Evolutionary conservation across 2,329 filamentous ascomycete species (phyloP).

Genomic region (Xylariomycetidae sp.): DNA sequence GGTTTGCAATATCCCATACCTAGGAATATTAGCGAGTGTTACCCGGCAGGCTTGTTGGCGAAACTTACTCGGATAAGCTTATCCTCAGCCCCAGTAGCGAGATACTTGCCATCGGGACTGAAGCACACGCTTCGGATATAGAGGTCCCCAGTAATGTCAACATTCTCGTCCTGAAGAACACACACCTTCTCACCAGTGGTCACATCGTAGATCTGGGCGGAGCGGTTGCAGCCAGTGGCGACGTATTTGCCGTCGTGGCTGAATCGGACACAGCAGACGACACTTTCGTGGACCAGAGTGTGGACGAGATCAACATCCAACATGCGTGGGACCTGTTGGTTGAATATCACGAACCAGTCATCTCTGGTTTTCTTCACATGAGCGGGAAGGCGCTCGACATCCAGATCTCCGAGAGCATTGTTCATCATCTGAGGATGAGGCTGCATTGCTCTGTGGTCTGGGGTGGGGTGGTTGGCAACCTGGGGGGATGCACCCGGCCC

Average conservation of each 20-base stretch:
- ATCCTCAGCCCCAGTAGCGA: constrained; percentile 95
- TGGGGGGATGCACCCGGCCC: constrained; percentile 80
- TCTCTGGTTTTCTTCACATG: constrained; percentile 83
- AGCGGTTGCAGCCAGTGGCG: constrained; percentile 93
- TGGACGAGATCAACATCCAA: constrained; percentile 93
- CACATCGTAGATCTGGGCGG: constrained; percentile 99
- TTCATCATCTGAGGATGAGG: constrained; percentile 45
- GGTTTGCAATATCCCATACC: constrained; percentile 89
- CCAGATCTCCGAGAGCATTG: constrained; percentile 75
- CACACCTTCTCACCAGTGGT: constrained; percentile 81
- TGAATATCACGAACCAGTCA: constrained; percentile 98
- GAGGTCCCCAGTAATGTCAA: constrained; percentile 83
- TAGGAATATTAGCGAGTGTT: constrained; percentile 29
- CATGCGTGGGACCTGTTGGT: constrained; percentile 81
- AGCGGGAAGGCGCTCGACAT: constrained; percentile 77
- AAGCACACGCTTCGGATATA: constrained; percentile 99
- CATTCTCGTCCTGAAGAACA: constrained; percentile 81
- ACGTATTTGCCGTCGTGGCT: constrained; percentile 94
- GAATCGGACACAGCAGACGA: constrained; percentile 97
- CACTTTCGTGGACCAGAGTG: constrained; percentile 88
- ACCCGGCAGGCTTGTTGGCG: not conserved
- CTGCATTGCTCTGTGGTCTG: constrained; percentile 56
- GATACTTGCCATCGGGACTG: constrained; percentile 88
- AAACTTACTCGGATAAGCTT: constrained; percentile 84
- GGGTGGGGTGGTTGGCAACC: constrained; percentile 73